Evolutionary conservation across 371 early-diverging fungal species (phyloP), one percentile per base, ranked within the genome.

Genomic region (Circinella minor): DNA sequence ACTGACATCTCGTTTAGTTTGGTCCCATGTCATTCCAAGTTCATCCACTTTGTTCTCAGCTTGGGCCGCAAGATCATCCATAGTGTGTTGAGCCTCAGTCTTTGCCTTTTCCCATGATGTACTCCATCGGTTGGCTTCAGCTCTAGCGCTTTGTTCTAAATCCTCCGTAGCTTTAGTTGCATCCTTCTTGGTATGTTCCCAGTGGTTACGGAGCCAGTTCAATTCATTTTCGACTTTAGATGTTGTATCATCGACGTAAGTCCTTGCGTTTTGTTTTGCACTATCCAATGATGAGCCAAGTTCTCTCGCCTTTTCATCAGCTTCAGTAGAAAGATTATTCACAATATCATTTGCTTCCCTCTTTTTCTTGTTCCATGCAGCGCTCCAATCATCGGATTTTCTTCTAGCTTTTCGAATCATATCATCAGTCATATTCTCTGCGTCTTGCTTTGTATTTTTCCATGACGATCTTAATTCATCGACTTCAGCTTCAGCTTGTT

Each of bases 1-100:
- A 20, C 54, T 34, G n/a, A 43, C 67, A 46, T 68, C 43, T 8
- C 67, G 51, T 20, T 74, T 69, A 36, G 73, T 69, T 4, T 71
- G 55, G 27, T 75, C 68, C 72, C 66, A 64, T 8, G 48, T 62
- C n/a, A 20, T 3, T 10, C 70, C 61, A 4, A 65, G 57, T 10
- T 57, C 55, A 13, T 65, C 55, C 3, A 65, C 69, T 15, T 43
- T 43, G 6, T 6, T 11, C 43, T 43, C 43, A 9, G 43, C 43
- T 43, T 43, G 43, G 2, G 43, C 43, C 9, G 43, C 11, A 6
- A 43, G 43, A 43, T 43, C 43, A 11, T 43, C 43, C 6, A 43
- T 43, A 6, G 6, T 43, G 43, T 43, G 43, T 11, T 43, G 43
- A 38, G 55, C 61, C 38, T 67, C 55, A 4, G 57, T 54, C n/a